These are phyloP conservation scores for Echites panduratus DNA, from an alignment of 257 asterid species.

Conservation along the genomic window DNA sequence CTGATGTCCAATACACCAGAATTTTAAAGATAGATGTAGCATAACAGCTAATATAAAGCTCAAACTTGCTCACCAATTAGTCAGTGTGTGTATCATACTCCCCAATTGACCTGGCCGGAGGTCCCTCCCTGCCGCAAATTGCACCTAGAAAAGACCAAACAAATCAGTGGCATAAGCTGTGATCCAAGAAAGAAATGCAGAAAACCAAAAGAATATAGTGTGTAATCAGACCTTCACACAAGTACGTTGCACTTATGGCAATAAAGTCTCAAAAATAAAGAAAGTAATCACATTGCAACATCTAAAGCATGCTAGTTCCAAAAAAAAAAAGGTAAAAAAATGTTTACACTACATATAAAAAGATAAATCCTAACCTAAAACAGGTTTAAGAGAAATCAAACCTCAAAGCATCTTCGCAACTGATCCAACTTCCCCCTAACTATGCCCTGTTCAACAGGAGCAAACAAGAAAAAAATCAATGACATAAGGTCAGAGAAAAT, in stretches of 20 bases:
- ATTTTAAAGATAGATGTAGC: background rate
- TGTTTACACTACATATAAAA: background rate
- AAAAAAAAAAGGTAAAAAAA: background rate
- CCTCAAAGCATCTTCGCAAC: constrained; percentile 96
- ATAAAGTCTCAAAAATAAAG: background rate
- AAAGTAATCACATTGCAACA: background rate
- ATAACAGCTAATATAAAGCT: background rate
- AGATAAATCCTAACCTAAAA: background rate
- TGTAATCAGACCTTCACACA: background rate
- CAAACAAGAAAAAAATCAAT: background rate
- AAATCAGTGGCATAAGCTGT: constrained; percentile 18
- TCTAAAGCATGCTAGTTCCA: background rate
- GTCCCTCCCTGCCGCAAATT: constrained; percentile 99
- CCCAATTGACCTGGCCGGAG: constrained; percentile 89
- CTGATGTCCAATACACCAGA: background rate
- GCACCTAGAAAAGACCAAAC: constrained; percentile 54
- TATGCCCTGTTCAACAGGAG: constrained; percentile 55
- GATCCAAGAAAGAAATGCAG: background rate
- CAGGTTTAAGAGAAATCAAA: constrained; percentile 25
- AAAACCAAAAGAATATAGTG: background rate
- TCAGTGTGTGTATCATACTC: constrained; percentile 63
- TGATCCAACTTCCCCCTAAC: constrained; percentile 98
- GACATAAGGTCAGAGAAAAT: background rate
- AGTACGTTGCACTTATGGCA: background rate
- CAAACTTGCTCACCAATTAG: constrained; percentile 46